Conservation (phyloP, 768 basidiomycete species). For the Amanita thiersii region DNA sequence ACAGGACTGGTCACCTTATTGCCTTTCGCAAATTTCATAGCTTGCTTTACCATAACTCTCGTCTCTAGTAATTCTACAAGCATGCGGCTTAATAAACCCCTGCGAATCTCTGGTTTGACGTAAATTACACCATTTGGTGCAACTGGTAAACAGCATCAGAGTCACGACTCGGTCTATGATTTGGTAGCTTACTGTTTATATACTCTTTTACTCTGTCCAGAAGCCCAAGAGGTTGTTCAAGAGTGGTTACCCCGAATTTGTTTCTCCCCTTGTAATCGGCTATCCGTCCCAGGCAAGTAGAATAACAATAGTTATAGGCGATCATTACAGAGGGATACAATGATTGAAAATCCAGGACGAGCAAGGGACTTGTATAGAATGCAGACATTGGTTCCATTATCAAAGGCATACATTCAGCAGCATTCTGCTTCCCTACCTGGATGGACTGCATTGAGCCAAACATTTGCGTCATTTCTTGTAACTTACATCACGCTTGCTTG, state of each 20-base stretch:
- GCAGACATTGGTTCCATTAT: conserved; percentile 93
- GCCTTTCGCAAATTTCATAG: conserved; percentile 73
- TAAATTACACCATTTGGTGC: conserved; percentile 95
- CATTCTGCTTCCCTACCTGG: conserved; percentile 93
- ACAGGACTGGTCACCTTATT: conserved; percentile 52
- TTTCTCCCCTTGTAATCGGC: conserved; percentile 80
- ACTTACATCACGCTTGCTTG: conserved; percentile 75
- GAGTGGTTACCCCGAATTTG: conserved; percentile 80
- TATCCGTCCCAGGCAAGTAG: conserved; percentile 89
- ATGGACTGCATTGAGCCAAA: conserved; percentile 1
- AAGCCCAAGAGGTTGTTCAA: conserved; percentile 58
- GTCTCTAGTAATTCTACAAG: conserved; percentile 88
- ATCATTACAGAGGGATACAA: conserved; percentile 98
- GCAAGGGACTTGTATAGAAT: conserved; percentile 86
- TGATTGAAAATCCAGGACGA: conserved; percentile 94
- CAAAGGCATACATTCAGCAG: conserved; percentile 91
- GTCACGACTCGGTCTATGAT: background rate
- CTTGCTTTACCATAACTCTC: conserved; percentile 95
- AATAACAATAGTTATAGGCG: conserved; percentile 96
- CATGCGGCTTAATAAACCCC: conserved; percentile 86
- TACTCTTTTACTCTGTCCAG: conserved; percentile 66
- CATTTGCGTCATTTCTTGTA: conserved; percentile 3
- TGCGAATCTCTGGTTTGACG: conserved; percentile 76
- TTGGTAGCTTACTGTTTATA: conserved; percentile 52
- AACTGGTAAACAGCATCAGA: conserved; percentile 37